phyloP scores from a whole-genome alignment of 495 filamentous ascomycete species.

The Xylaria palmicola region DNA sequence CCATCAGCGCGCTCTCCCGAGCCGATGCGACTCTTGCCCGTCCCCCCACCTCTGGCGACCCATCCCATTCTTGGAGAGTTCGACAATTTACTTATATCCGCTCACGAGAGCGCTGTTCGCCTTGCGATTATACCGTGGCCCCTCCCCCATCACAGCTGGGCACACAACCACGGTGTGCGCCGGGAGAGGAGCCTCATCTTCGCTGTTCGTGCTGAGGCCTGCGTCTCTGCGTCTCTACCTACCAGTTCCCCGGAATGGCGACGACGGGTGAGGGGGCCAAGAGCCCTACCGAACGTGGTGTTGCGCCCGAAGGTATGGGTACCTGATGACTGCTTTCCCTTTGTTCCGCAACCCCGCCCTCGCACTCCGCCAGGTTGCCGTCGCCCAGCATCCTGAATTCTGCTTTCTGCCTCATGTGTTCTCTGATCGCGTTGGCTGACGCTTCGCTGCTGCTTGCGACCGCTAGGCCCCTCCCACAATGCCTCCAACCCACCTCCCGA shows the following conservation, averaged over 20 bases:
- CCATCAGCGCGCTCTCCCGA: conserved; percentile 6
- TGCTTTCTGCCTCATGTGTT: no score
- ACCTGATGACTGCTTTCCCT: neutral
- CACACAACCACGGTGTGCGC: neutral
- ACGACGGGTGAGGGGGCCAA: conserved; percentile 7
- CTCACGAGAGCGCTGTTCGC: neutral
- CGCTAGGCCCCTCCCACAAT: conserved; percentile 24
- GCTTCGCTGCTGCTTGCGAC: conserved; percentile 14
- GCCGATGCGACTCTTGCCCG: neutral
- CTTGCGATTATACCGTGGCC: neutral
- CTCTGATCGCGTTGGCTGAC: conserved; percentile 18
- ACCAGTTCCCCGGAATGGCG: conserved; percentile 9
- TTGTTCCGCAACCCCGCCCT: conserved; percentile 7
- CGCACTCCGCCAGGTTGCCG: neutral
- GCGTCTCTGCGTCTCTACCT: neutral
- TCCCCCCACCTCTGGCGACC: neutral
- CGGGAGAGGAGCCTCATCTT: neutral
- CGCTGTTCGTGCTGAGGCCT: neutral
- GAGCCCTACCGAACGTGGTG: neutral
- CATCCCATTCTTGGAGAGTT: neutral
- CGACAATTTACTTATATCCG: neutral
- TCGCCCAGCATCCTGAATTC: conserved; percentile 1
- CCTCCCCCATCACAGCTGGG: neutral
- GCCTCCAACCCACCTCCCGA: conserved; percentile 23
- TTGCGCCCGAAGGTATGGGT: conserved; percentile 8